Evolutionary conservation across 352 stramenopile genomes (phyloP), one percentile per base, ranked within the genome.

Genomic region (Phytopythium montanum): DNA sequence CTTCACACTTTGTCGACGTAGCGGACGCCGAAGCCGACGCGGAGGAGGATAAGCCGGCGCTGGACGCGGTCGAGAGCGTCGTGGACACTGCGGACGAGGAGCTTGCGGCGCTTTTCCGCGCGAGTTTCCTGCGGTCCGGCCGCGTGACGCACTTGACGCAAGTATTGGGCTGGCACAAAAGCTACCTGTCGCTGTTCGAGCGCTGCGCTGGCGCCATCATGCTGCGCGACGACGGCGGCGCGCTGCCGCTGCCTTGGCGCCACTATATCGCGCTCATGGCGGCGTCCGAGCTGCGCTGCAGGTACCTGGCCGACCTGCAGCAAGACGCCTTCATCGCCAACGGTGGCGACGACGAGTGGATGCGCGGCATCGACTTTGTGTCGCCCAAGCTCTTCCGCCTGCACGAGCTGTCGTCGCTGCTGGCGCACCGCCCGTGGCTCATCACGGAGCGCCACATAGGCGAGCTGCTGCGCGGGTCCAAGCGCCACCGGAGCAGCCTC

Each of bases 251-350:
- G 8, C 75, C 78, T 39, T 95, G 87, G 87, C 72, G 87, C 16
- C 90, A 70, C 60, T 95, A 94, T 68, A 91, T 95, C 58, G 85
- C 81, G 8, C 72, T 92, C 19, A 94, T 95, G 83, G 87, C 85
- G 10, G 65, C 81, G 25, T 79, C 83, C 8, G 83, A 94, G 60
- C 66, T 92, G 48, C 72, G 84, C 2, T 95, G 87, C 45, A 72
- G 92, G 61, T 95, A 95, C 63, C 59, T 92, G 19, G 78, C 82
- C 0, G 84, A 92, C 54, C 62, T 93, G 31, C 72, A 93, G 44
- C 83, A 94, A 66, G 85, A 92, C 66, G 82, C 92, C 52, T 95
- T 95, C 57, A 63, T 95, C 5, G 81, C 92, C 2, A 93, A 93
- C 58, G 81, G 77, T 49, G 87, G 86, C 18, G 80, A 91, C 36